These are phyloP conservation scores for Cladosporium phlei DNA, from an alignment of 2,329 filamentous ascomycete genomes.

Conservation along the genomic window DNA sequence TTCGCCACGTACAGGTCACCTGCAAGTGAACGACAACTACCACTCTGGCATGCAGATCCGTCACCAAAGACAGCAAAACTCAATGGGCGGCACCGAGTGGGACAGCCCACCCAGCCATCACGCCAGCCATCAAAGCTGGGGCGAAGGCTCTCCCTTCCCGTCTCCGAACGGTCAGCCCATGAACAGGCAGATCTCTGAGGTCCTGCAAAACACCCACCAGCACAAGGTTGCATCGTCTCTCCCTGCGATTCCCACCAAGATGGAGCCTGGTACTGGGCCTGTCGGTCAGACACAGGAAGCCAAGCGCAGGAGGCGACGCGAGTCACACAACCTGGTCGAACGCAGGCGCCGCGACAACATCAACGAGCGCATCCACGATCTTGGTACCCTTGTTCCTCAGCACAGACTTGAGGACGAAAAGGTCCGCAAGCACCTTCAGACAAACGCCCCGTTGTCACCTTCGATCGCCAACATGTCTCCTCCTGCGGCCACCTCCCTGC, in stretches of 20 bases:
- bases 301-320: conserved; percentile 82
- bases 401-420: conserved; percentile 96
- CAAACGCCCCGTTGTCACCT: conserved; percentile 83
- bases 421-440: conserved; percentile 88
- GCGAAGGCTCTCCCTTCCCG: conserved; percentile 77
- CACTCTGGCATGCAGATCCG: conserved; percentile 40
- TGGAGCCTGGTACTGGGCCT: conserved; percentile 52
- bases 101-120: conserved; percentile 73
- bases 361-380: conserved; percentile 95
- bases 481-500: conserved; percentile 81
- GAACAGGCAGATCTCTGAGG: conserved; percentile 76
- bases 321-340: conserved; percentile 95
- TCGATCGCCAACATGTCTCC: conserved; percentile 63
- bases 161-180: conserved; percentile 66
- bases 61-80: conserved; percentile 48
- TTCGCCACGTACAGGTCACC: conserved; percentile 75
- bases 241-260: conserved; percentile 85
- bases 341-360: conserved; percentile 94
- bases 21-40: conserved; percentile 59
- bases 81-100: conserved; percentile 70
- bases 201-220: conserved; percentile 79
- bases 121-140: conserved; percentile 72
- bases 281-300: conserved; percentile 78
- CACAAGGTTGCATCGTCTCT: conserved; percentile 55
- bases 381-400: conserved; percentile 85